Conservation (phyloP, 2,329 filamentous ascomycete genomes). For the Colletotrichum magnum region DNA sequence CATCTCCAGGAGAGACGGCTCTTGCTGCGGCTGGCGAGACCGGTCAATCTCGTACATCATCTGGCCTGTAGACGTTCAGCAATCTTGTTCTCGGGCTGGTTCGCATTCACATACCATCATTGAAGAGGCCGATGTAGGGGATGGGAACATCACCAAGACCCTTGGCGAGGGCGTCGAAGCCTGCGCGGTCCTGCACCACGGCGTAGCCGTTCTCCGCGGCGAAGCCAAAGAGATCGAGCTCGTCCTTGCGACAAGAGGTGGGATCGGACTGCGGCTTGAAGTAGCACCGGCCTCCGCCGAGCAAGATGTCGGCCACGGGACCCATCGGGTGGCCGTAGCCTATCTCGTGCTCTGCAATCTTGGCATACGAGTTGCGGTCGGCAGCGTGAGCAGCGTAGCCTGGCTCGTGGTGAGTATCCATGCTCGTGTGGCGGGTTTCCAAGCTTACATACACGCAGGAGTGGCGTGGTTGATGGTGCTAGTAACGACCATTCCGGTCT, state of each 20-base stretch:
- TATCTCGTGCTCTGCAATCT: conserved; percentile 56
- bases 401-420: conserved; percentile 7
- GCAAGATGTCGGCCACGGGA: conserved; percentile 54
- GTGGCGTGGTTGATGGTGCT: conserved; percentile 55
- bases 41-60: conserved; percentile 55
- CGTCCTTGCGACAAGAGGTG: conserved; percentile 54
- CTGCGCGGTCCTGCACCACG: conserved; percentile 52
- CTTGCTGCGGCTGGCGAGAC: conserved; percentile 46
- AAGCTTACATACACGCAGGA: conserved; percentile 44
- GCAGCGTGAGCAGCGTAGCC: conserved; percentile 52
- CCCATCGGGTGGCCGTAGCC: conserved; percentile 56
- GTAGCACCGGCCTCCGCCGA: conserved; percentile 57
- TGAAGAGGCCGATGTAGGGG: conserved; percentile 57
- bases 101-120: conserved; percentile 45
- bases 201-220: conserved; percentile 52
- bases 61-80: conserved; percentile 34
- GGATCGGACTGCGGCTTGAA: conserved; percentile 55
- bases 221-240: conserved; percentile 52
- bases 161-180: conserved; percentile 50
- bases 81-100: background rate
- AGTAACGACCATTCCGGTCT: conserved; percentile 58
- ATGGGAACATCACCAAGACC: conserved; percentile 47
- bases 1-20: conserved; percentile 58
- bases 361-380: conserved; percentile 50
- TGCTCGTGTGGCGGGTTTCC: background rate